A percentile compares a stretch with the other conserved stretches of the same genome.
These are phyloP conservation scores for Jaenimonas drosophilae DNA, from an alignment of 208 protist genomes.

Conservation along the genomic window DNA sequence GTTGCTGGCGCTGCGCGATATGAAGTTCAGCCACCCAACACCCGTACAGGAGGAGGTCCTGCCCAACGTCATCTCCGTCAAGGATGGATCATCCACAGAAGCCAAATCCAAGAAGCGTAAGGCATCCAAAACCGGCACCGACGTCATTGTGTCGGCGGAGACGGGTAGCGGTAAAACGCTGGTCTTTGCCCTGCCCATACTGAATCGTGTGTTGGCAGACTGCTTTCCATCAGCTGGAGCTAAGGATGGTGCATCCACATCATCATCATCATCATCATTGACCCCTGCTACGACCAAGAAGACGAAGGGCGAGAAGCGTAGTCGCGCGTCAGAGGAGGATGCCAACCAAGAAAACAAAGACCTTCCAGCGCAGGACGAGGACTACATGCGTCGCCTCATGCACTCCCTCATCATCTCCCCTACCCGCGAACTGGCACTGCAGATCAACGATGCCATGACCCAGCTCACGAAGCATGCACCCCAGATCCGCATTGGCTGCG, in stretches of 20 bases:
- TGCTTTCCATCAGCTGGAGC: too few species aligned
- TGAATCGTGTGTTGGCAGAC: constrained; percentile 42
- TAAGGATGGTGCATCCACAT: too few species aligned
- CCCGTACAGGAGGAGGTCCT: constrained; percentile 83
- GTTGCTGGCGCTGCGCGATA: constrained; percentile 42
- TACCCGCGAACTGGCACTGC: constrained; percentile 96
- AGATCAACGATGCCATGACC: constrained; percentile 86
- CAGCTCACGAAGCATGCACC: constrained; percentile 50
- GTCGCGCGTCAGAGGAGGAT: not conserved
- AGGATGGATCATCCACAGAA: too few species aligned
- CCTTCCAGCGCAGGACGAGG: not conserved
- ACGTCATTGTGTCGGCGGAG: constrained; percentile 89
- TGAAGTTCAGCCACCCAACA: constrained; percentile 79
- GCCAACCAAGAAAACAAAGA: not conserved
- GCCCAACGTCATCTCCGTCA: constrained; percentile 40
- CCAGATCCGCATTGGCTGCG: constrained; percentile 55
- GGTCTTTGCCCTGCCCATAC: constrained; percentile 96
- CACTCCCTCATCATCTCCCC: constrained; percentile 95
- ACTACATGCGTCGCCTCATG: constrained; percentile 41
- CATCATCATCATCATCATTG: not conserved
- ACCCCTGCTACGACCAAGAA: not conserved
- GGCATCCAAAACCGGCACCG: constrained; percentile 12
- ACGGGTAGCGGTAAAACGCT: constrained; percentile 96
- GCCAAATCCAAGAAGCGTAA: constrained; percentile 1
- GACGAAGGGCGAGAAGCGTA: not conserved